phyloP scores from a whole-genome alignment of 345 rosid genomes.

The Brassica napus region DNA sequence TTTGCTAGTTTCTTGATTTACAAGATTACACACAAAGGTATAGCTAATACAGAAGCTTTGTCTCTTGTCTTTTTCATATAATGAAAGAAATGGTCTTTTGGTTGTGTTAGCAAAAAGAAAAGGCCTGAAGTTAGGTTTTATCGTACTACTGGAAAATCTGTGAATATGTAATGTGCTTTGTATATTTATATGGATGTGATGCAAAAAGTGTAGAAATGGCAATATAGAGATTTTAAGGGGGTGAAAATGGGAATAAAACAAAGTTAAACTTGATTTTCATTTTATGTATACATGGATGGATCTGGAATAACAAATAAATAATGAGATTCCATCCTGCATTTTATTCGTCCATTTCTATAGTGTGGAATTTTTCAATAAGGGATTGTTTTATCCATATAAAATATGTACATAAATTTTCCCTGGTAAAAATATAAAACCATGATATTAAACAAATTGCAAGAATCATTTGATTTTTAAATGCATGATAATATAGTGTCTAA shows the following conservation, averaged over 20 bases:
- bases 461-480: neutral
- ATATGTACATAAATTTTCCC: neutral
- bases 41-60: slow-evolving; percentile 28
- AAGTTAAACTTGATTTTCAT: slow-evolving; percentile 18
- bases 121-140: slow-evolving; percentile 24
- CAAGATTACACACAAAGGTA: slow-evolving; percentile 19
- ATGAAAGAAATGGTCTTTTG: neutral
- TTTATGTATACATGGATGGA: slow-evolving; percentile 24
- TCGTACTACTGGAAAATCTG: slow-evolving; percentile 28
- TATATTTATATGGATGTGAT: slow-evolving; percentile 28
- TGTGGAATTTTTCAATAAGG: neutral
- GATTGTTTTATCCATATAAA: neutral
- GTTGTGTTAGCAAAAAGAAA: slow-evolving; percentile 10
- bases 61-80: neutral
- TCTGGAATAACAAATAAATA: slow-evolving; percentile 13
- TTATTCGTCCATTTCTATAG: neutral
- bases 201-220: slow-evolving; percentile 33
- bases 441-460: neutral
- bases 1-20: slow-evolving; percentile 31
- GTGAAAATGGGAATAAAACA: slow-evolving; percentile 32
- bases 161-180: slow-evolving; percentile 39
- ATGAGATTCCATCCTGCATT: slow-evolving; percentile 2
- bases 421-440: neutral
- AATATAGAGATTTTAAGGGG: slow-evolving; percentile 30
- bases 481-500: neutral